Evolutionary conservation across 192 early-diverging fungal species (phyloP), one percentile per base, ranked within the genome.

Genomic region (Coemansia sp.): DNA sequence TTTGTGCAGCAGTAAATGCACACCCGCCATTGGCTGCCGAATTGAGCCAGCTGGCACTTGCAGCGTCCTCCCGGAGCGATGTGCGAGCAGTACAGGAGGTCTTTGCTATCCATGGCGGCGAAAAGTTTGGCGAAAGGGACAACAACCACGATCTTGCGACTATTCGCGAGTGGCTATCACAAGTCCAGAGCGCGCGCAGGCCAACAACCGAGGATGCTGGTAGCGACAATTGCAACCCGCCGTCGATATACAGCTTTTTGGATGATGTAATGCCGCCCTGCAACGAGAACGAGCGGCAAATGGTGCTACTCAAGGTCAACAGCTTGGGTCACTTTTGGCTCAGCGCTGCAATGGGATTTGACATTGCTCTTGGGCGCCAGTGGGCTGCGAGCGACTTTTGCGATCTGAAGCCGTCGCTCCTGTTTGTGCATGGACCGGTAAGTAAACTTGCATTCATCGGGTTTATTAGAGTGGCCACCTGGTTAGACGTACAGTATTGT

Each of bases 121-220:
- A 71, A n/a, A 35, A 65, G 56, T 78, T 78, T 58, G 75, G 75
- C 56, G 75, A 78, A 27, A 67, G 52, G 48, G 75, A 78, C 69
- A 72, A 68, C 57, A 53, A 48, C 4, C 29, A 39, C 10, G 75
- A 78, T 21, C 62, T 77, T 0, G 17, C 24, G 1, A 34, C 63
- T 6, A 44, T 77, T 12, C 53, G 55, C 1, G 10, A 36, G 19
- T 77, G 74, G 74, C 48, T 67, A 21, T 5, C 44, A 3, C 37
- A 43, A n/a, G 3, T 3, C n/a, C 17, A 21, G 33, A 35, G 42
- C 10, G 24, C 26, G 12, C 7, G 29, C 33, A 19, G 14, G 39
- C 8, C 0, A 26, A 15, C 8, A 19, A 8, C 29, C 21, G 29
- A 33, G 5, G 8, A 33, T n/a, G n/a, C n/a, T n/a, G n/a, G n/a